A percentile compares a stretch with the other conserved stretches of the same genome.
Conservation (phyloP, 257 asterid species). For the Fraxinus pennsylvanica region DNA sequence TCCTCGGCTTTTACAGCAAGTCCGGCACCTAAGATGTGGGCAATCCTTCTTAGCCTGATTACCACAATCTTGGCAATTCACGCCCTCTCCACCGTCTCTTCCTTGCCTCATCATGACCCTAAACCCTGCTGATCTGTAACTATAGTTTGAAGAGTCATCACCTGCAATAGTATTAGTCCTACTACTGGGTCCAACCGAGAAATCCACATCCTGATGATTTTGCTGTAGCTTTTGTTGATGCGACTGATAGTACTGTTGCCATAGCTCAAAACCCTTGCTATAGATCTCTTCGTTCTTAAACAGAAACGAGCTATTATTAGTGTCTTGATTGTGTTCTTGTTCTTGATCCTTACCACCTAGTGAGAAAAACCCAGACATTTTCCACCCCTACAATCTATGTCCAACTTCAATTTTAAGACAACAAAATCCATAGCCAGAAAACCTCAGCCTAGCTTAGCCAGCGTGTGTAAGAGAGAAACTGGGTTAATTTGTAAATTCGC, state of each 20-base stretch:
- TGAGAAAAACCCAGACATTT: slow-evolving; percentile 82
- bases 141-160: slow-evolving; percentile 28
- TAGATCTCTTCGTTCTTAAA: slow-evolving; percentile 76
- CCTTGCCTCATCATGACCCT: slow-evolving; percentile 45
- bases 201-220: slow-evolving; percentile 39
- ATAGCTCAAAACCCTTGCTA: slow-evolving; percentile 82
- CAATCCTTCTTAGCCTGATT: slow-evolving; percentile 82
- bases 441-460: slow-evolving; percentile 23
- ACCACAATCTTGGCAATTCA: slow-evolving; percentile 76
- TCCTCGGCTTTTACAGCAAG: slow-evolving; percentile 76
- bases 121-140: slow-evolving; percentile 42
- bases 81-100: slow-evolving; percentile 37
- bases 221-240: slow-evolving; percentile 48
- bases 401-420: slow-evolving; percentile 37
- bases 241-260: slow-evolving; percentile 64
- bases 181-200: slow-evolving; percentile 44
- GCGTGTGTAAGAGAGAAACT: slow-evolving; percentile 8
- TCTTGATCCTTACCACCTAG: slow-evolving; percentile 42
- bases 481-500: slow-evolving; percentile 7
- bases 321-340: slow-evolving; percentile 29
- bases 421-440: slow-evolving; percentile 51
- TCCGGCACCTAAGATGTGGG: slow-evolving; percentile 61
- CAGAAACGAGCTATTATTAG: slow-evolving; percentile 41
- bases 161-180: slow-evolving; percentile 29
- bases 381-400: slow-evolving; percentile 39